Evolutionary conservation across 805 yeast genomes (phyloP).

Genomic region (Starmerella bombicola): DNA sequence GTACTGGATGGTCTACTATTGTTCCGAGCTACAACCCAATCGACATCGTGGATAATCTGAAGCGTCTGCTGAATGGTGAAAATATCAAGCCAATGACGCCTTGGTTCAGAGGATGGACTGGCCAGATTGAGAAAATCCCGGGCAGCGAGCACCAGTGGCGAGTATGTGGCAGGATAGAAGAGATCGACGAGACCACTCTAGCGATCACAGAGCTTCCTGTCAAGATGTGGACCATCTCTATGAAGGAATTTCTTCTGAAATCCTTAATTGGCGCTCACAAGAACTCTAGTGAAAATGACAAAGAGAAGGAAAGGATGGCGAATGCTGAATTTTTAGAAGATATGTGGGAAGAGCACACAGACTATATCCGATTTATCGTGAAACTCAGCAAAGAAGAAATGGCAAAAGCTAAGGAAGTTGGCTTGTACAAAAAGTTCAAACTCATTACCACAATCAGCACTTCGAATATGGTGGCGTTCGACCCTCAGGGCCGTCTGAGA

Average conservation of each 20-base stretch:
- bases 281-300: constrained; percentile 43
- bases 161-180: constrained; percentile 69
- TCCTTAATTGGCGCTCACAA: constrained; percentile 36
- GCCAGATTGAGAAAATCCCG: constrained; percentile 48
- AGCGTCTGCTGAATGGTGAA: constrained; percentile 59
- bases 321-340: constrained; percentile 77
- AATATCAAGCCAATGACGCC: constrained; percentile 66
- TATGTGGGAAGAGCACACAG: constrained; percentile 79
- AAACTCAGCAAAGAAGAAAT: constrained; percentile 68
- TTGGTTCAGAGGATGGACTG: constrained; percentile 95
- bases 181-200: constrained; percentile 62
- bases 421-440: constrained; percentile 75
- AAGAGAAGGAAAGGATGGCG: constrained; percentile 22
- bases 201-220: constrained; percentile 91
- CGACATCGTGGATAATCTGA: constrained; percentile 66
- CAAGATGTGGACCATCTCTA: constrained; percentile 79
- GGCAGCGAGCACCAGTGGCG: constrained; percentile 50
- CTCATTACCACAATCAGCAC: constrained; percentile 54
- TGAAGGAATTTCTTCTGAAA: constrained; percentile 70
- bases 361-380: constrained; percentile 64
- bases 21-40: constrained; percentile 83
- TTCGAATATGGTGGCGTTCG: constrained; percentile 92
- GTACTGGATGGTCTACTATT: constrained; percentile 96
- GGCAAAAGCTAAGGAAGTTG: constrained; percentile 61
- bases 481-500: constrained; percentile 73